Evolutionary conservation across 179 eudicot species (phyloP).

Genomic region (Beta macrorhiza): DNA sequence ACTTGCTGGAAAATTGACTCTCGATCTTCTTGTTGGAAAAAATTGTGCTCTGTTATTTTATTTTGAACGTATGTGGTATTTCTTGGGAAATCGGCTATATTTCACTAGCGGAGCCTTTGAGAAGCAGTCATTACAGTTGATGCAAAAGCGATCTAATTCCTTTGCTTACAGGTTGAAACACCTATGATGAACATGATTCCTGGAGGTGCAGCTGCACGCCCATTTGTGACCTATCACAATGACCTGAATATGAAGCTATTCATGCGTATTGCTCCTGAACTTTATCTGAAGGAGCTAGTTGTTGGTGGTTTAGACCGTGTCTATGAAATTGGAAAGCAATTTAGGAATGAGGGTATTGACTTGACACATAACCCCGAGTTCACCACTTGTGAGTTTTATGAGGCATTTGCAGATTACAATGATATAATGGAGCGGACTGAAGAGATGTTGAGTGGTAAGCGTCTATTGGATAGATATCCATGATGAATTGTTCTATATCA

Average conservation of each 20-base stretch:
- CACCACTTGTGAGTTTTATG: constrained; percentile 94
- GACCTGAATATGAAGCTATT: constrained; percentile 84
- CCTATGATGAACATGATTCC: constrained; percentile 99
- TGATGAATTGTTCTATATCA: not conserved
- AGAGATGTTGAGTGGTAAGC: constrained; percentile 80
- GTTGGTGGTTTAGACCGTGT: constrained; percentile 97
- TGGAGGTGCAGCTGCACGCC: constrained; percentile 99
- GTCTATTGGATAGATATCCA: not conserved
- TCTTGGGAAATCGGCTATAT: not conserved
- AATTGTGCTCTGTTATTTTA: not conserved
- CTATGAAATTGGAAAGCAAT: constrained; percentile 94
- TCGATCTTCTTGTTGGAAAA: not conserved
- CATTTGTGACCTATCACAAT: constrained; percentile 93
- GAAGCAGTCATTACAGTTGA: not conserved
- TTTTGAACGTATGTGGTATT: not conserved
- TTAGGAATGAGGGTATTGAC: constrained; percentile 96
- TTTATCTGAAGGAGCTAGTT: constrained; percentile 86
- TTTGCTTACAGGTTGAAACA: constrained; percentile 70
- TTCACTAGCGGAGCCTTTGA: not conserved
- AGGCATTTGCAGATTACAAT: constrained; percentile 97
- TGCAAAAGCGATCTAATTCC: not conserved
- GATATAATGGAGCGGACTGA: constrained; percentile 91
- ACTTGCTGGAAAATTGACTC: not conserved
- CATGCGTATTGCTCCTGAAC: constrained; percentile 98
- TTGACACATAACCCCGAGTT: constrained; percentile 97